Conservation (phyloP, 2,329 filamentous ascomycete genomes). For the Monilinia fructicola region DNA sequence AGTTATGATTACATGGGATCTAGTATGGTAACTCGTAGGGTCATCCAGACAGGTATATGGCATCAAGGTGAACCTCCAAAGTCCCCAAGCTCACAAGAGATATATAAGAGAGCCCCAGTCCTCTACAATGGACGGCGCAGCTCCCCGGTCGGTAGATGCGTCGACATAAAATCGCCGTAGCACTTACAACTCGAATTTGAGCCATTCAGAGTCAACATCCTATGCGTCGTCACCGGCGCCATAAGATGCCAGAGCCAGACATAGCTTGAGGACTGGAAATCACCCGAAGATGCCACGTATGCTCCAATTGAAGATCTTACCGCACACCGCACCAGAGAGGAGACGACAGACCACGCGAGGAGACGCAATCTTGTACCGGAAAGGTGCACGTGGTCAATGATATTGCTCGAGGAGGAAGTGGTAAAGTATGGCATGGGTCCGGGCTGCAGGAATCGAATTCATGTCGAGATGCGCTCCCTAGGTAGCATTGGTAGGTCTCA, state of each 20-base stretch:
- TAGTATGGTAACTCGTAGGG: background rate
- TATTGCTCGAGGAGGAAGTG: no score
- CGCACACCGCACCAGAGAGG: no score
- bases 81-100: background rate
- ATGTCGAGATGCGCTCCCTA: no score
- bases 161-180: background rate
- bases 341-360: no score
- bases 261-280: background rate
- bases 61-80: background rate
- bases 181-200: background rate
- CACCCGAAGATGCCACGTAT: background rate
- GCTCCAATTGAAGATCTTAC: no score
- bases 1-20: background rate
- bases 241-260: background rate
- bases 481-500: no score
- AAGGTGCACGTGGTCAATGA: no score
- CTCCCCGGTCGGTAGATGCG: background rate
- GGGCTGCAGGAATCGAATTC: no score
- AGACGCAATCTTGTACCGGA: no score
- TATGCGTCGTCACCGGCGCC: background rate
- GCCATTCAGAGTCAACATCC: background rate
- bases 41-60: background rate
- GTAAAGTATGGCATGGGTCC: no score
- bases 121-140: background rate
- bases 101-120: background rate